Evolutionary conservation across 768 basidiomycete genomes (phyloP), one percentile per base, ranked within the genome.

Genomic region (Kwoniella europaea): DNA sequence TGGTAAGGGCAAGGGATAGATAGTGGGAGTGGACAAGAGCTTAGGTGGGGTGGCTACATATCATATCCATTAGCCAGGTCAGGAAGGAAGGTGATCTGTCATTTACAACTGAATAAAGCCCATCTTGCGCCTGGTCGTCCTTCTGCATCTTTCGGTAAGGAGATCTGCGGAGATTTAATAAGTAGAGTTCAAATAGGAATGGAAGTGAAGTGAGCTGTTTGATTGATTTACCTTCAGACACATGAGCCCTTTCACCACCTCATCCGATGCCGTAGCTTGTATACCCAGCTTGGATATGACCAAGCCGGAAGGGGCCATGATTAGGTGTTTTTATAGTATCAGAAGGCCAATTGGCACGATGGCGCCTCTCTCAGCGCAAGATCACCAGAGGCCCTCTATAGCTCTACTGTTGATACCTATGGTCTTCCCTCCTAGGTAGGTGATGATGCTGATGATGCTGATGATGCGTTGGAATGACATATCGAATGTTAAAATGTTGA

Each of bases 201-300:
- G 44, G 44, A 50, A 50, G 46, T 15, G 18, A 52, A n/a, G 18
- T 3, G 22, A 29, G 35, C 35, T 35, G 35, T 35, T 42, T 29
- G 18, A 67, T 16, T 5, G 4, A 46, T 67, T 59, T 27, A 76
- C 78, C 53, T 77, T 79, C 12, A 79, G 66, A 52, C 78, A 79
- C n/a, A 79, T 59, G 54, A 79, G 35, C 2, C 72, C 74, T 22
- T 53, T 63, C 1, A 77, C 74, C 4, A 35, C 13, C n/a, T 74
- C 73, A 24, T 72, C 71, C 7, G 68, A 55, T 10, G 74, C 77
- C 16, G 68, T 69, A 20, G 75, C 72, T 64, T 78, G 71, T 9
- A 76, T 59, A 2, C 68, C 77, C 1, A 78, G 73, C 61, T 74
- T 76, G 55, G 62, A 62, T 53, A 78, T 73, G 44, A 74, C 62